These are phyloP conservation scores for Dioscorea zingiberensis DNA, from an alignment of 106 monocot species.

Conservation along the genomic window DNA sequence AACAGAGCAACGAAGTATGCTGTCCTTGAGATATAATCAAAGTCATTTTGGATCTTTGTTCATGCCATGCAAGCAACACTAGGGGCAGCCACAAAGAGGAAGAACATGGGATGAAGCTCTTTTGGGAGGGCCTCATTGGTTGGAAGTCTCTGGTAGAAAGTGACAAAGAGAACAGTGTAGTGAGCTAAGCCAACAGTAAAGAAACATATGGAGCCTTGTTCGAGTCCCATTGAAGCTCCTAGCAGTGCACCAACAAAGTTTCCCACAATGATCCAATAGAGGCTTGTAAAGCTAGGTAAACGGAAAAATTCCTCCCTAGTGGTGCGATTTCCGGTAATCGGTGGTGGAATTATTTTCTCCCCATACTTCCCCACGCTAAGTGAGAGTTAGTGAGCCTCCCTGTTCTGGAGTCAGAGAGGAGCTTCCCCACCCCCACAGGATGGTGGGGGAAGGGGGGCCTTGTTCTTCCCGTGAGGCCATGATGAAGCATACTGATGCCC, in stretches of 20 bases:
- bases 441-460: too few species aligned
- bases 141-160: conserved; percentile 17
- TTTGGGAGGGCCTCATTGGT: conserved; percentile 12
- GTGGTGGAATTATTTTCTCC: too few species aligned
- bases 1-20: conserved; percentile 20
- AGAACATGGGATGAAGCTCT: conserved; percentile 21
- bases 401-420: too few species aligned
- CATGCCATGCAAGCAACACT: conserved; percentile 11
- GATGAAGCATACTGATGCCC: too few species aligned
- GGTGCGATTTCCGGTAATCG: too few species aligned
- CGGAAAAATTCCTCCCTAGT: too few species aligned
- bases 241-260: conserved; percentile 8
- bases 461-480: too few species aligned
- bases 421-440: too few species aligned
- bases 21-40: conserved; percentile 2
- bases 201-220: conserved; percentile 7
- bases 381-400: too few species aligned
- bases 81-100: conserved; percentile 10
- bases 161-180: conserved; percentile 8
- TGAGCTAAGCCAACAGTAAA: conserved; percentile 10
- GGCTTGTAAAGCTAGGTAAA: too few species aligned
- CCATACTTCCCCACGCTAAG: too few species aligned
- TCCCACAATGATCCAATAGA: too few species aligned
- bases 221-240: conserved; percentile 4
- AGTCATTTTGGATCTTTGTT: conserved; percentile 1